Conservation (phyloP, 1,284 basidiomycete genomes). For the Cystobasidium pallidum region DNA sequence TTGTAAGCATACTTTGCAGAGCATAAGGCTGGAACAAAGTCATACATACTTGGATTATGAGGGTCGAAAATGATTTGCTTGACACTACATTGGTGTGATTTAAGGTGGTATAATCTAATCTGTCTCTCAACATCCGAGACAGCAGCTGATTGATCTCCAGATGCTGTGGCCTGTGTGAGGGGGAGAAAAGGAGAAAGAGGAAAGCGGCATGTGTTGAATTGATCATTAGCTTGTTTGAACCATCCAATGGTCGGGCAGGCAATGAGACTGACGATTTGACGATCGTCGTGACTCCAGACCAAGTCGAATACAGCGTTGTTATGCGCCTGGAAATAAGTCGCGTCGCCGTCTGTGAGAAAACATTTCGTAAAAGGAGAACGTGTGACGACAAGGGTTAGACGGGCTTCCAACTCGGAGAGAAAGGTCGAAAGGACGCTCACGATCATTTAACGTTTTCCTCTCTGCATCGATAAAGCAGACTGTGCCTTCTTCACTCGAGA, state of each 20-base stretch:
- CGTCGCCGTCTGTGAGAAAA: slow-evolving; percentile 22
- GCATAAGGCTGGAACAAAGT: not conserved
- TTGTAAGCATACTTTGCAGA: not conserved
- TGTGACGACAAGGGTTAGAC: too few relatives aligned
- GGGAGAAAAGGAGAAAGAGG: not conserved
- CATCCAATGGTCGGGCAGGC: too few relatives aligned
- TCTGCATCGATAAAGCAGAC: slow-evolving; percentile 49
- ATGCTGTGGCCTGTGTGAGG: slow-evolving; percentile 49
- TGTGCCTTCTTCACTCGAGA: slow-evolving; percentile 50
- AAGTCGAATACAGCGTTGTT: slow-evolving; percentile 53
- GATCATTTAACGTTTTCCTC: slow-evolving; percentile 18
- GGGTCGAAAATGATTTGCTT: slow-evolving; percentile 52
- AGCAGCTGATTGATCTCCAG: slow-evolving; percentile 51
- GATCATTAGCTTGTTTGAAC: too few relatives aligned
- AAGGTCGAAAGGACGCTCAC: slow-evolving; percentile 31
- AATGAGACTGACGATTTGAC: slow-evolving; percentile 45
- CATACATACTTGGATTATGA: slow-evolving; percentile 46
- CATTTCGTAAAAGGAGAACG: too few relatives aligned
- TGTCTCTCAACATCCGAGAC: slow-evolving; percentile 49
- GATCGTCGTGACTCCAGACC: slow-evolving; percentile 50
- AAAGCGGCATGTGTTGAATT: too few relatives aligned
- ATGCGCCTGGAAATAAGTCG: slow-evolving; percentile 49
- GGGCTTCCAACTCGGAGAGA: not conserved
- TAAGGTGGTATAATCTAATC: slow-evolving; percentile 41
- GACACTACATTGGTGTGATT: slow-evolving; percentile 51